A percentile compares a stretch with the other conserved stretches of the same genome.
Conservation (phyloP, 78 protist species). For the Speleostelium caveatum region DNA sequence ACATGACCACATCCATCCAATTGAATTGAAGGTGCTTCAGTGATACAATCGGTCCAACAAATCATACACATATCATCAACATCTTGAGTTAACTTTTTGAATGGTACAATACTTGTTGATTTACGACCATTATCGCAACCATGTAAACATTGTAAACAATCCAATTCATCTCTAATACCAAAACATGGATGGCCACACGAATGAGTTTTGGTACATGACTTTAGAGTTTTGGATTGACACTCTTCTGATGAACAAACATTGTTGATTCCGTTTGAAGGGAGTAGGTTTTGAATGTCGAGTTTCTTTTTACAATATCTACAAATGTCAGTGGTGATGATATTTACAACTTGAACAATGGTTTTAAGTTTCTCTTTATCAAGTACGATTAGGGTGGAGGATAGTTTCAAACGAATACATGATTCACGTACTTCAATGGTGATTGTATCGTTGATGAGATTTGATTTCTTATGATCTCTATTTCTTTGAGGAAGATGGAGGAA, state of each 20-base stretch:
- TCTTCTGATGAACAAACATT: slow-evolving; percentile 53
- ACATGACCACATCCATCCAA: slow-evolving; percentile 88
- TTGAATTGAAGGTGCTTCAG: slow-evolving; percentile 80
- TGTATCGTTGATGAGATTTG: slow-evolving; percentile 31
- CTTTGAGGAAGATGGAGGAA: slow-evolving; percentile 42
- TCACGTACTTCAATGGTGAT: slow-evolving; percentile 55
- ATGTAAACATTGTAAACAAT: slow-evolving; percentile 83
- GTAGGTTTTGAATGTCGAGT: slow-evolving; percentile 30
- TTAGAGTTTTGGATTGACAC: slow-evolving; percentile 23
- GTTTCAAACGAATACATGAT: slow-evolving; percentile 43
- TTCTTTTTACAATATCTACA: slow-evolving; percentile 55
- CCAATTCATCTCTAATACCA: slow-evolving; percentile 78
- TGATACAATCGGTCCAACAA: slow-evolving; percentile 83
- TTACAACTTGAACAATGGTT: slow-evolving; percentile 39
- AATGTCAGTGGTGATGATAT: background rate
- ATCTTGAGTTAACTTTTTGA: slow-evolving; percentile 51
- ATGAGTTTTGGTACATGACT: slow-evolving; percentile 41
- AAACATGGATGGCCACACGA: slow-evolving; percentile 83
- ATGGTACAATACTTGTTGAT: background rate
- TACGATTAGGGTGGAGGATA: slow-evolving; percentile 15
- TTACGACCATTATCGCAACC: slow-evolving; percentile 36
- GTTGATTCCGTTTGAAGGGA: slow-evolving; percentile 22
- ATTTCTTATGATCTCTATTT: slow-evolving; percentile 6
- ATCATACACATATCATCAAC: slow-evolving; percentile 86
- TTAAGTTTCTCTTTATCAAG: slow-evolving; percentile 44